Conservation (phyloP, 73 alveolate species). For the Symbiodinium natans region DNA sequence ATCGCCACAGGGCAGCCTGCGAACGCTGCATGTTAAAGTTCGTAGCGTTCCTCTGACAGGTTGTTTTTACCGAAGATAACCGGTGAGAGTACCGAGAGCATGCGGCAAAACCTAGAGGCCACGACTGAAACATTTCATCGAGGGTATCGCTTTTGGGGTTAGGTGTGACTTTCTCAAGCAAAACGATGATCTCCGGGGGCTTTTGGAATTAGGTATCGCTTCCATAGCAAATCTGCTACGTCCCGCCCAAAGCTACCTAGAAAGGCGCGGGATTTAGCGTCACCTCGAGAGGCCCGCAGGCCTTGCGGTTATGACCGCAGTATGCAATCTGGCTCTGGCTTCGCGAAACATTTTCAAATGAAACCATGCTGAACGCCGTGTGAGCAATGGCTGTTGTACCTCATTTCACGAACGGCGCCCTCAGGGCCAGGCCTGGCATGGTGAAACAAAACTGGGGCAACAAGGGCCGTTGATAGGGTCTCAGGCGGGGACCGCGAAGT, state of each 20-base stretch:
- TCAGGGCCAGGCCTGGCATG: neutral
- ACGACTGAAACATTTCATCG: no score
- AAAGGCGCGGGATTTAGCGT: neutral
- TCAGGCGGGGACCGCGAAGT: neutral
- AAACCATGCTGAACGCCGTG: neutral
- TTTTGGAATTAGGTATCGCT: no score
- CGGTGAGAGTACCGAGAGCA: constrained; percentile 1
- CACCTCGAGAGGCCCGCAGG: neutral
- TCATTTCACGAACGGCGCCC: neutral
- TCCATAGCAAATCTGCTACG: no score
- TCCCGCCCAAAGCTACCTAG: no score
- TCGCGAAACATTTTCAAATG: no score
- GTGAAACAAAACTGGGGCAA: neutral
- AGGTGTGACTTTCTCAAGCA: no score
- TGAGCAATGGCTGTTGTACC: no score
- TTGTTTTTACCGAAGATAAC: no score
- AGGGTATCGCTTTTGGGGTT: no score
- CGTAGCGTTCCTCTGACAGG: neutral
- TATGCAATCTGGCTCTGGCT: neutral
- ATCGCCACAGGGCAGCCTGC: constrained; percentile 47
- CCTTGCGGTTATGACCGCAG: neutral
- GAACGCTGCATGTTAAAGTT: neutral
- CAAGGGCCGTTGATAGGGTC: neutral
- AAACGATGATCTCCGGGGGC: no score
- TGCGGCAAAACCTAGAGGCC: no score